These are phyloP conservation scores for Solanum peruvianum DNA, from an alignment of 257 asterid genomes.

Conservation along the genomic window DNA sequence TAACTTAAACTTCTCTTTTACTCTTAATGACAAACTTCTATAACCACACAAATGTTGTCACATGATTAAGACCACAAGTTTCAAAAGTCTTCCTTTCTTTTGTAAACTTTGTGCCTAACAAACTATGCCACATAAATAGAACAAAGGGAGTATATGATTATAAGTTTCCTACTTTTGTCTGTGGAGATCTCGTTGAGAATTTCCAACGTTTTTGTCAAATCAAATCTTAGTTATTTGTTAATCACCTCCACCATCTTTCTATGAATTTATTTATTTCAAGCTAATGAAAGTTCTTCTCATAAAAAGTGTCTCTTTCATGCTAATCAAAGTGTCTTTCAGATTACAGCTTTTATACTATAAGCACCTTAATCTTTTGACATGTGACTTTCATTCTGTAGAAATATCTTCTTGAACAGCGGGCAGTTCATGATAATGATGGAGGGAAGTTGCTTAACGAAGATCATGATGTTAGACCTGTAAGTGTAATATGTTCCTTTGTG, in stretches of 20 bases:
- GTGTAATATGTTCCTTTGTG: conserved; percentile 16
- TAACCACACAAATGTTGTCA: background rate
- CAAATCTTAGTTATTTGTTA: background rate
- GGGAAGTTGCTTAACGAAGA: conserved; percentile 93
- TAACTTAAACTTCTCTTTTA: background rate
- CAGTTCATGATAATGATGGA: conserved; percentile 81
- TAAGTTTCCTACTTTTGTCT: background rate
- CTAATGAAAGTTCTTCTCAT: background rate
- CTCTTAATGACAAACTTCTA: background rate
- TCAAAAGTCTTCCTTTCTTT: background rate
- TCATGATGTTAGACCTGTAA: conserved; percentile 85
- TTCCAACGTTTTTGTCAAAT: background rate
- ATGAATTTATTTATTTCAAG: background rate
- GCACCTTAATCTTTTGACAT: background rate
- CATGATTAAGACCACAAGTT: background rate
- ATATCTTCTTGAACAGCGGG: conserved; percentile 91
- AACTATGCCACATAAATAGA: background rate
- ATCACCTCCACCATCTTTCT: background rate
- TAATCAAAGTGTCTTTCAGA: background rate
- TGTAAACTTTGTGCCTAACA: background rate
- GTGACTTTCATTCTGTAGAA: conserved; percentile 33
- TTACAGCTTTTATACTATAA: background rate
- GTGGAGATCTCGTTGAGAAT: background rate
- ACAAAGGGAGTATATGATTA: background rate
- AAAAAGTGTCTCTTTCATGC: background rate